A percentile compares a stretch with the other conserved stretches of the same genome.
phyloP scores from a whole-genome alignment of 495 filamentous ascomycete genomes.

The Xylaria scruposa region DNA sequence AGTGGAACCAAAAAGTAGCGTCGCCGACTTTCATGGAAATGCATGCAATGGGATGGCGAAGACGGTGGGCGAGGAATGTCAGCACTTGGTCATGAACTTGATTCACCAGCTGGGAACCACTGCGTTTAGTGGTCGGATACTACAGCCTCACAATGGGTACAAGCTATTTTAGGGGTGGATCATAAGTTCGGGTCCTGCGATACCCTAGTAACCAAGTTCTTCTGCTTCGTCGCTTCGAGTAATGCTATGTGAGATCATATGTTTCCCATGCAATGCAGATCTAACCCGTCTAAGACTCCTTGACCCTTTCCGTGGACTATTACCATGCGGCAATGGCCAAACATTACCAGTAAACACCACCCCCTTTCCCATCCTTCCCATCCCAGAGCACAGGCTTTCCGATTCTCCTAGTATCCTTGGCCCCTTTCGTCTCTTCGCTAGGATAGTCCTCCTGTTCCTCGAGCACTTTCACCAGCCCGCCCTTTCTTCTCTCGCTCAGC shows the following conservation, averaged over 20 bases:
- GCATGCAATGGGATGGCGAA: background rate
- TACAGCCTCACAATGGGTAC: background rate
- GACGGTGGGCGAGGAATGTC: background rate
- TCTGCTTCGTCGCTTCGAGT: background rate
- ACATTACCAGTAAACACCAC: slow-evolving; percentile 51
- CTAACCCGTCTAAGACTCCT: background rate
- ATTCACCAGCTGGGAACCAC: background rate
- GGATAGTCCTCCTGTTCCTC: slow-evolving; percentile 35
- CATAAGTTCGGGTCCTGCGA: background rate
- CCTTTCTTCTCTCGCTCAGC: slow-evolving; percentile 82
- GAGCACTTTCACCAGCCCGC: slow-evolving; percentile 69
- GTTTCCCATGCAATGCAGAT: background rate
- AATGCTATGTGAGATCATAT: background rate
- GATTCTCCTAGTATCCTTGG: slow-evolving; percentile 33
- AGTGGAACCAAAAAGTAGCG: background rate
- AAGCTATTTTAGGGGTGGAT: background rate
- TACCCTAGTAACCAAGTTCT: background rate
- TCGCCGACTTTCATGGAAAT: background rate
- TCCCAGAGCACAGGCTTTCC: slow-evolving; percentile 44
- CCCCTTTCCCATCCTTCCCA: slow-evolving; percentile 49
- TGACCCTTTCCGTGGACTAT: background rate
- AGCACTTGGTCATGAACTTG: background rate
- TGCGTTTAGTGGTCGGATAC: background rate
- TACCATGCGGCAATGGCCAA: background rate
- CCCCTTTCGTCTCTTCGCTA: slow-evolving; percentile 31